Base-by-base conservation (phyloP, 2,329 filamentous ascomycete genomes). In the Sporothrix humicola region DNA sequence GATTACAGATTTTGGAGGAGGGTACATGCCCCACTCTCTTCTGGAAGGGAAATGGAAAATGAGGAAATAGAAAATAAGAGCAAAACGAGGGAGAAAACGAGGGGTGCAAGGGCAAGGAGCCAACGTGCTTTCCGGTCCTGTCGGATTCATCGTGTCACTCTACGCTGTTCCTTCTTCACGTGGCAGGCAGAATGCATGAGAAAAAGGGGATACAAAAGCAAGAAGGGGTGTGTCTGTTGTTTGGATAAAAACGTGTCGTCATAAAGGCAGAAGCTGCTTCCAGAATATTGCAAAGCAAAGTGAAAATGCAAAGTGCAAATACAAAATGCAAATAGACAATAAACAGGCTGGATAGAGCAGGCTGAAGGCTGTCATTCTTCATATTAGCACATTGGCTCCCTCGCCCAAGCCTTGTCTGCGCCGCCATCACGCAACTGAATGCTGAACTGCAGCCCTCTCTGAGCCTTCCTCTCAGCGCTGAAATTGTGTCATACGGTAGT, bases 1-100 rank as follows among this genome's bases (percentile, higher is more conserved):
- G 31, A 37, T 37, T 37, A 37, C 31, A 37, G 31, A 37, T 37
- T 37, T 37, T 26, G 23, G 23, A 26, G 31, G 31, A 37, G 31
- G 31, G 31, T 37, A 42, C 58, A 65, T 31, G 37, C 59, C 59
- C 37, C 59, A 65, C 37, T 42, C 17, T 13, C 31, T 65, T 65
- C 59, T 65, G n/a, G 59, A 65, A 65, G 59, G 37, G 8, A 65
- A 46, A 46, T 46, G n/a, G 37, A 65, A 65, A 65, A 46, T 46
- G n/a, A 20, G 37, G 13, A 5, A 20, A 44, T 61, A 8, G 54
- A 26, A 12, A 26, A 56, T 56, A 56, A 56, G 20, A 20, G 20
- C 8, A 20, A 58, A 58, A 17, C 23, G 56, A 58, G 23, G 54
- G 15, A 54, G n/a, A 20, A 58, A 31, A 37, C 23, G 56, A 58